These are phyloP conservation scores for Euphrasia arctica DNA, from an alignment of 305 asterid genomes.

Conservation along the genomic window DNA sequence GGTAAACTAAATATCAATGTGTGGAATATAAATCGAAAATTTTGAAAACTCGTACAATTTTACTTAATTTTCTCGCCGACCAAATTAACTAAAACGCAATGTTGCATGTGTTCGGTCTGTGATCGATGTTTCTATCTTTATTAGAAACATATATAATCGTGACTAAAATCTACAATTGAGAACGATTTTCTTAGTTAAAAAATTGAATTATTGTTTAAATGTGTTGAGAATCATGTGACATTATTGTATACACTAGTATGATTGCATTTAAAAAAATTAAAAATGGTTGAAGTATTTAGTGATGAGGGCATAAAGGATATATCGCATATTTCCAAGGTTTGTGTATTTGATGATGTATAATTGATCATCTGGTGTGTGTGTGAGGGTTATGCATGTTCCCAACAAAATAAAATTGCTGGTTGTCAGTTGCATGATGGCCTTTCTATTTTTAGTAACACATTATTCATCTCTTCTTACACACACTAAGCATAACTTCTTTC, in stretches of 20 bases:
- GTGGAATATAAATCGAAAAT: too few relatives aligned
- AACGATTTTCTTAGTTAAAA: too few relatives aligned
- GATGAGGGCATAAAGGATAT: constrained; percentile 21
- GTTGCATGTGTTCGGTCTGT: too few relatives aligned
- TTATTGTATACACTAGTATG: neutral
- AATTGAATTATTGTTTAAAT: neutral
- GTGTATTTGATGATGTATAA: too few relatives aligned
- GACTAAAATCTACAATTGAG: too few relatives aligned
- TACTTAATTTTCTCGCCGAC: too few relatives aligned
- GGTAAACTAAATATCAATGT: too few relatives aligned
- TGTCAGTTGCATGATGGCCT: constrained; percentile 50
- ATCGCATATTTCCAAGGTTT: constrained; percentile 38
- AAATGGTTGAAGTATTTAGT: constrained; percentile 13
- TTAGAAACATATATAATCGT: too few relatives aligned
- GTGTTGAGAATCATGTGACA: neutral
- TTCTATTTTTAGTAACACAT: constrained; percentile 35
- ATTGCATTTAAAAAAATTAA: neutral
- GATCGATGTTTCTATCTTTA: too few relatives aligned
- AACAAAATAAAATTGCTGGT: constrained; percentile 35
- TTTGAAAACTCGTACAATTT: too few relatives aligned
- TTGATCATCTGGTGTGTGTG: too few relatives aligned
- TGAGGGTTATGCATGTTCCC: constrained; percentile 46
- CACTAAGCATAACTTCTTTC: constrained; percentile 11
- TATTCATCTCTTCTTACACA: neutral
- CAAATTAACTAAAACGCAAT: too few relatives aligned